phyloP scores from a whole-genome alignment of 441 rosid genomes.

The Aleurites moluccanus region DNA sequence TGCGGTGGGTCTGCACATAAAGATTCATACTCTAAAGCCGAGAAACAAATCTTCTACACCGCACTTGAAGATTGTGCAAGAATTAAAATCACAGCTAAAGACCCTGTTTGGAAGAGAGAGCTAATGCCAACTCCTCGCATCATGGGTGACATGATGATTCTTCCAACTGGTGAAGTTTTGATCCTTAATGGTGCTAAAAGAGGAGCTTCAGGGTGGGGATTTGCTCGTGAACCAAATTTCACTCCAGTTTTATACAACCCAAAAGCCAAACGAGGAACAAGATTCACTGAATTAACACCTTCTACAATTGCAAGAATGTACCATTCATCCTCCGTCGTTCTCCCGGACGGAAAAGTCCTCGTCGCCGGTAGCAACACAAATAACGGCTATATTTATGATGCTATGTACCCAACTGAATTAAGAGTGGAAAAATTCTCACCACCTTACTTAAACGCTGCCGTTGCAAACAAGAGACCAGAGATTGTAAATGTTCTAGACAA shows the following conservation, averaged over 20 bases:
- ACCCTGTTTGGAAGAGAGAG: slow-evolving; percentile 51
- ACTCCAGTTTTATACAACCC: slow-evolving; percentile 39
- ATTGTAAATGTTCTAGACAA: slow-evolving; percentile 17
- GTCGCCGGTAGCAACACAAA: slow-evolving; percentile 69
- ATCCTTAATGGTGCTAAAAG: slow-evolving; percentile 53
- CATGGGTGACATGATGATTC: slow-evolving; percentile 52
- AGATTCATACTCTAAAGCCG: slow-evolving; percentile 40
- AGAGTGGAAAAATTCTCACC: slow-evolving; percentile 67
- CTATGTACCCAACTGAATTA: slow-evolving; percentile 62
- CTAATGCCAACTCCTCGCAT: slow-evolving; percentile 60
- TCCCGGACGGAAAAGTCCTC: slow-evolving; percentile 56
- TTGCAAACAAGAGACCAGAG: slow-evolving; percentile 26
- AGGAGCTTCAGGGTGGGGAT: slow-evolving; percentile 65
- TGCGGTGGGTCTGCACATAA: slow-evolving; percentile 54
- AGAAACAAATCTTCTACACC: slow-evolving; percentile 27
- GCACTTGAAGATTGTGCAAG: slow-evolving; percentile 56
- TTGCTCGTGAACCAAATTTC: slow-evolving; percentile 50
- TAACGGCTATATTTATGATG: slow-evolving; percentile 43
- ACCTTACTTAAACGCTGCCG: slow-evolving; percentile 45
- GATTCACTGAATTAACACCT: slow-evolving; percentile 40
- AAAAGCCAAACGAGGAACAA: slow-evolving; percentile 20
- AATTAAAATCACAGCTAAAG: slow-evolving; percentile 33
- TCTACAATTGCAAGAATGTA: slow-evolving; percentile 58
- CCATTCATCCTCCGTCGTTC: slow-evolving; percentile 49
- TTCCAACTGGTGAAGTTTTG: slow-evolving; percentile 58